Evolutionary conservation across 2,329 filamentous ascomycete genomes (phyloP).

Genomic region (Ceratocystis lukuohia): DNA sequence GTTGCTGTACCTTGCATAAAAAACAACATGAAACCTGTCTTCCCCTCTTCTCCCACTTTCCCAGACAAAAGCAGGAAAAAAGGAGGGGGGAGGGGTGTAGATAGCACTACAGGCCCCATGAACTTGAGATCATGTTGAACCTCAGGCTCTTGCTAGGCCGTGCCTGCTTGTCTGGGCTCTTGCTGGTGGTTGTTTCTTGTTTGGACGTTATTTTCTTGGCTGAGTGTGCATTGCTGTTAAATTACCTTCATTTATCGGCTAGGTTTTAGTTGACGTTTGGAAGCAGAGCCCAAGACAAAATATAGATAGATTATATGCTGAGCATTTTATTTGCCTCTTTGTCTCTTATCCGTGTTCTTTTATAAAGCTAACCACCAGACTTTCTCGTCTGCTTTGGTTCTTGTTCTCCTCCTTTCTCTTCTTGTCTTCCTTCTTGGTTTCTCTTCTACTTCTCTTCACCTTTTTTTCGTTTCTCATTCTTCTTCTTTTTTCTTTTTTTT

Average conservation of each 20-base stretch:
- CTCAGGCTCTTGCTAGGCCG: background rate
- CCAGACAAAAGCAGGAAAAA: constrained; percentile 3
- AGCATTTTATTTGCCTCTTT: background rate
- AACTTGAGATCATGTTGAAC: background rate
- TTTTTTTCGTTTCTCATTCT: constrained; percentile 24
- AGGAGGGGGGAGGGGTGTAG: background rate
- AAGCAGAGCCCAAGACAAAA: background rate
- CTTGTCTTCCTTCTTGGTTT: background rate
- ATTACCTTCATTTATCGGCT: constrained; percentile 18
- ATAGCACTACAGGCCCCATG: background rate
- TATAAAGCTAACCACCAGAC: background rate
- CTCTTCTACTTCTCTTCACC: constrained; percentile 1
- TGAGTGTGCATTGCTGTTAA: background rate
- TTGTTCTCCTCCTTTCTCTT: constrained; percentile 5
- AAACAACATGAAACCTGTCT: constrained; percentile 8
- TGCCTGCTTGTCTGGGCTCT: background rate
- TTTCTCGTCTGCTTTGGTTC: background rate
- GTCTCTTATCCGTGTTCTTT: background rate
- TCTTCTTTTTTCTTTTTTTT: constrained; percentile 35
- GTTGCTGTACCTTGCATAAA: constrained; percentile 5
- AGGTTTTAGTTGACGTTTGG: background rate
- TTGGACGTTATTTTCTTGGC: background rate
- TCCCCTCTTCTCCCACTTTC: constrained; percentile 23
- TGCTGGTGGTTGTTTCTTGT: constrained; percentile 2
- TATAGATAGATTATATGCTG: background rate